Base-by-base conservation (phyloP, 2,329 filamentous ascomycete species). In the Aspergillus eucalypticola region DNA sequence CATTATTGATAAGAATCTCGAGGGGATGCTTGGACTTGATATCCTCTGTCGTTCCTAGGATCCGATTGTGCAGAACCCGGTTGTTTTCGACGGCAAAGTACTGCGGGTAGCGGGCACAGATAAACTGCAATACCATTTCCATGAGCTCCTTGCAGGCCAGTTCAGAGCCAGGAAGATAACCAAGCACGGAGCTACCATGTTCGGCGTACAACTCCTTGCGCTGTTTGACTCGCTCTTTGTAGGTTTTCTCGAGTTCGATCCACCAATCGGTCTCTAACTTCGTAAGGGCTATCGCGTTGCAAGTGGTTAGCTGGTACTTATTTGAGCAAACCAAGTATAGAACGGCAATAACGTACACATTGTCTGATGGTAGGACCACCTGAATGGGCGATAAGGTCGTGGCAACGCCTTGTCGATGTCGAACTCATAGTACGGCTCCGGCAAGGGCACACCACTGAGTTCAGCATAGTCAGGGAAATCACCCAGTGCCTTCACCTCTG, bases 331-430 rank as follows among this genome's bases (percentile, higher is more conserved):
- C 25, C 17, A 11, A n/a, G 23, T 17, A 27, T 17, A 17, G 19
- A 8, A 15, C 4, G 8, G 27, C 11, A 15, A 17, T 8, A 54
- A 82, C 88, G 67, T 84, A 94, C 91, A 90, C 92, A 96, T 96
- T 0, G 91, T 96, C 71, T 96, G 92, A 71, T 95, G 90, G 71
- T 96, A 96, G 0, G 83, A 80, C 92, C 92, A 96, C 68, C 92
- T 77, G 46, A 96, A 90, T 0, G 92, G 92, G 42, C 92, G 83
- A 71, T 93, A 96, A 0, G 91, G 91, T 59, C 92, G 82, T 1
- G 91, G 85, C 8, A 83, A 68, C 0, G 91, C 91, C 63, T 81
- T 90, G 13, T 82, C 76, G 57, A 92, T 86, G 63, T 91, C 80
- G 70, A 95, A 95, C 4, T 84, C 79, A 1, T 72, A 67, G 58